Conservation (phyloP, 2,329 filamentous ascomycete genomes). For the Escovopsis sp. region DNA sequence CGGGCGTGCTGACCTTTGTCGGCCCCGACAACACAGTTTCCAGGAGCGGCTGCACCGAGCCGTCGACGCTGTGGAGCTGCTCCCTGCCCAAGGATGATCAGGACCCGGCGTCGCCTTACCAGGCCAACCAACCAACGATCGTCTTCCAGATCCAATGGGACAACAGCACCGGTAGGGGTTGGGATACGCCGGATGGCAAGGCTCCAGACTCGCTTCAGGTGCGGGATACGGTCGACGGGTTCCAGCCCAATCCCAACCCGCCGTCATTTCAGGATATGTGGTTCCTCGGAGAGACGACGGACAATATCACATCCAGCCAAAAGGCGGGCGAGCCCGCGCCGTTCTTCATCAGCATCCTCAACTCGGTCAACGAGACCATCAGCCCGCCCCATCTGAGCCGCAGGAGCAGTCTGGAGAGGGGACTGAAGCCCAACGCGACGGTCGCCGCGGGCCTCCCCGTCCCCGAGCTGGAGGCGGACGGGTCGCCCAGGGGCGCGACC, state of each 20-base stretch:
- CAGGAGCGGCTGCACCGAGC: constrained; percentile 56
- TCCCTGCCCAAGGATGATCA: constrained; percentile 68
- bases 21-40: constrained; percentile 51
- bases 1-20: constrained; percentile 65
- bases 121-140: constrained; percentile 60
- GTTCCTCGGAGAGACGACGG: constrained; percentile 78
- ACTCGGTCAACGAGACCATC: constrained; percentile 24
- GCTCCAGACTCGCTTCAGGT: constrained; percentile 11
- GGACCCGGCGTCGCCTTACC: constrained; percentile 44
- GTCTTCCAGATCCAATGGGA: constrained; percentile 65
- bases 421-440: constrained; percentile 8
- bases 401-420: constrained; percentile 2
- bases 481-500: constrained; percentile 55
- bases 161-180: constrained; percentile 37
- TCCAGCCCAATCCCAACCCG: constrained; percentile 39
- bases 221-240: constrained; percentile 10
- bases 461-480: constrained; percentile 49
- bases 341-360: constrained; percentile 68
- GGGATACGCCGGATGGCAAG: constrained; percentile 30
- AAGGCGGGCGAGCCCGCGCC: constrained; percentile 80
- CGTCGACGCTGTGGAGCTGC: constrained; percentile 73
- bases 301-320: constrained; percentile 46
- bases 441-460: constrained; percentile 38
- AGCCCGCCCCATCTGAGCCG: constrained; percentile 11
- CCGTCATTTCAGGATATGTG: constrained; percentile 55